Evolutionary conservation across 495 filamentous ascomycete species (phyloP).

Genomic region (Penicillium goetzii): DNA sequence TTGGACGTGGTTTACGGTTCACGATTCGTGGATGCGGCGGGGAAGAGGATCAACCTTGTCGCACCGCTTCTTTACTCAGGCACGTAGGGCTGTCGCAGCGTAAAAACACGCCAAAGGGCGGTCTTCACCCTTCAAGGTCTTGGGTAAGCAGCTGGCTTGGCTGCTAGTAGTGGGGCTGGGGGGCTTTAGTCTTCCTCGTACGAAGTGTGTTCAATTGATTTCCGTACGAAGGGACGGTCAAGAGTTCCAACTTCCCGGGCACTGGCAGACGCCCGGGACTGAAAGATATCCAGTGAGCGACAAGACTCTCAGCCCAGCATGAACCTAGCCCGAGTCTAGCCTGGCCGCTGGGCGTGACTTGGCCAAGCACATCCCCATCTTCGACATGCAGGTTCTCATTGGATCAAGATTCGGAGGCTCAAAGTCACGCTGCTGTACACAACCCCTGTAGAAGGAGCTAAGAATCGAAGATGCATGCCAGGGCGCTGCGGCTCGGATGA

Average conservation of each 20-base stretch:
- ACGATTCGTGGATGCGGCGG: not conserved
- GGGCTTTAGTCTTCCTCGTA: not conserved
- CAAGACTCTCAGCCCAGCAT: not conserved
- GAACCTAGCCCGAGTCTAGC: constrained; percentile 4
- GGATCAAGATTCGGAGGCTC: not conserved
- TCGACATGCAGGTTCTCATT: not conserved
- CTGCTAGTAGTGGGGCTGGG: not conserved
- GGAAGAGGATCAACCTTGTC: constrained; percentile 5
- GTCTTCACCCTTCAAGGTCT: not conserved
- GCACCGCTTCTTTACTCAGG: constrained; percentile 25
- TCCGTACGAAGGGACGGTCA: not conserved
- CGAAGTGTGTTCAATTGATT: not conserved
- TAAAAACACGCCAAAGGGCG: constrained; percentile 16
- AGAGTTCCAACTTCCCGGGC: not conserved
- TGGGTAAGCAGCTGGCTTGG: not conserved
- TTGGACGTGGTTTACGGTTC: not conserved
- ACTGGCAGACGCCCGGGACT: constrained; percentile 5
- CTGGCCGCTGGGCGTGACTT: not conserved
- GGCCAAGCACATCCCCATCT: constrained; percentile 1
- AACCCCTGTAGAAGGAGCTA: not conserved
- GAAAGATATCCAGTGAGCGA: not conserved
- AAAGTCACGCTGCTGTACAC: constrained; percentile 3
- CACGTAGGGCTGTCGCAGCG: constrained; percentile 20
- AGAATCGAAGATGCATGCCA: constrained; percentile 2
- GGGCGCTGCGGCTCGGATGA: constrained; percentile 19